Conservation (phyloP, 148 eudicot genomes). For the Salicornia ramosissima region DNA sequence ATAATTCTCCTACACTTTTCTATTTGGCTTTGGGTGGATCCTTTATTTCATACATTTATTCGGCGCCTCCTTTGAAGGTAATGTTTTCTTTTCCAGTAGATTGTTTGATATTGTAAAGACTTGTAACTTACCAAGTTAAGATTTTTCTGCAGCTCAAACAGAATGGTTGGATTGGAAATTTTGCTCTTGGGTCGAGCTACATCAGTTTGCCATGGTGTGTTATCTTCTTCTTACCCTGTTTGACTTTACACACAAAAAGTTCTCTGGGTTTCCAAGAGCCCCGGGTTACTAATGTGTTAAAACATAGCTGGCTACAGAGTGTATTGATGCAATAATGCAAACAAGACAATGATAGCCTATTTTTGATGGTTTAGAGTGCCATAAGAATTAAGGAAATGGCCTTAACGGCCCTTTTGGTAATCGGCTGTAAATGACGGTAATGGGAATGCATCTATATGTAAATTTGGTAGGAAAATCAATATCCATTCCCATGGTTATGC, state of each 20-base stretch:
- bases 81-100: slow-evolving; percentile 16
- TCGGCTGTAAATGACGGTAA: no score
- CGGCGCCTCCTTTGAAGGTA: slow-evolving; percentile 97
- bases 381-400: no score
- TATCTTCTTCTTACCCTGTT: slow-evolving; percentile 15
- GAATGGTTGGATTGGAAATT: slow-evolving; percentile 97
- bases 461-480: no score
- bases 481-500: no score
- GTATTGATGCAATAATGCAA: no score
- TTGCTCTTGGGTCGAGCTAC: slow-evolving; percentile 95
- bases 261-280: neutral
- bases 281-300: neutral
- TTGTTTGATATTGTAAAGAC: slow-evolving; percentile 6
- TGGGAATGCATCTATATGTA: no score
- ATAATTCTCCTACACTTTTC: slow-evolving; percentile 63
- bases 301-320: no score
- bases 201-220: slow-evolving; percentile 88
- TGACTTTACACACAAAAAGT: neutral
- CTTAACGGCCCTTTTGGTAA: no score
- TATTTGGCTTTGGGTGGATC: slow-evolving; percentile 93
- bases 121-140: slow-evolving; percentile 9
- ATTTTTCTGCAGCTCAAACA: slow-evolving; percentile 77
- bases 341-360: no score
- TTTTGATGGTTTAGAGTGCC: no score
- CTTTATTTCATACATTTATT: slow-evolving; percentile 82